These are phyloP conservation scores for Calonectria naviculata DNA, from an alignment of 2,329 filamentous ascomycete genomes.

Conservation along the genomic window DNA sequence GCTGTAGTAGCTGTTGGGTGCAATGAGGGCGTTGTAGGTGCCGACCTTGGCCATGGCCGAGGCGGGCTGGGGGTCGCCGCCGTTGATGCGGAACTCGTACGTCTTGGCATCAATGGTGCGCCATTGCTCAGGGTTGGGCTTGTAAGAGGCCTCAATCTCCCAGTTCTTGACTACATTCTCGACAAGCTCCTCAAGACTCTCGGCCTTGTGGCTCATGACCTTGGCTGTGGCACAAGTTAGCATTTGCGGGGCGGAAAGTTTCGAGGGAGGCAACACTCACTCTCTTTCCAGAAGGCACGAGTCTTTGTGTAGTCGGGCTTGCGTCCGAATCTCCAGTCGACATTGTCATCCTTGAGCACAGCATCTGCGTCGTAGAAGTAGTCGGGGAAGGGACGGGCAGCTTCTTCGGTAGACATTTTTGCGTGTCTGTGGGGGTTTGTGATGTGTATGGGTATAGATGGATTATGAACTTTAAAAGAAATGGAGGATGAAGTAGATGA, in stretches of 20 bases:
- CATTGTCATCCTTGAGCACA: constrained; percentile 16
- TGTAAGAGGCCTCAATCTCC: constrained; percentile 79
- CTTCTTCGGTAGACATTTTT: constrained; percentile 10
- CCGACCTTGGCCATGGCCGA: constrained; percentile 75
- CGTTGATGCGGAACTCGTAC: constrained; percentile 74
- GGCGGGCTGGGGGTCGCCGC: constrained; percentile 64
- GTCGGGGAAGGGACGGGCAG: constrained; percentile 45
- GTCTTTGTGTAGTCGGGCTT: constrained; percentile 73
- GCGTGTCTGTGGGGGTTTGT: not conserved
- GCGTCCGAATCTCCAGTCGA: constrained; percentile 18
- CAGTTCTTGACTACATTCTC: constrained; percentile 80
- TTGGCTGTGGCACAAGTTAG: constrained; percentile 59
- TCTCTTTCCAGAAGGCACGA: constrained; percentile 66
- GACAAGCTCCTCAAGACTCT: constrained; percentile 69
- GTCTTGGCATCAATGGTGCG: constrained; percentile 69
- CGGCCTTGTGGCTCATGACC: constrained; percentile 63
- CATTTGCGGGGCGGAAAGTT: not conserved
- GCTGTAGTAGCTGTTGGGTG: constrained; percentile 72
- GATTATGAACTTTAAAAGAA: not conserved
- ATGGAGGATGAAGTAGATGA: not conserved
- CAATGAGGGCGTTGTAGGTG: constrained; percentile 76
- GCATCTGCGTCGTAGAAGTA: constrained; percentile 15
- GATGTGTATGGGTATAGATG: not conserved
- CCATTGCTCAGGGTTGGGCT: constrained; percentile 70
- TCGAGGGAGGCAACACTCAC: constrained; percentile 51